These are phyloP conservation scores for Saturnispora saitoi DNA, from an alignment of 805 yeast genomes.

Conservation along the genomic window DNA sequence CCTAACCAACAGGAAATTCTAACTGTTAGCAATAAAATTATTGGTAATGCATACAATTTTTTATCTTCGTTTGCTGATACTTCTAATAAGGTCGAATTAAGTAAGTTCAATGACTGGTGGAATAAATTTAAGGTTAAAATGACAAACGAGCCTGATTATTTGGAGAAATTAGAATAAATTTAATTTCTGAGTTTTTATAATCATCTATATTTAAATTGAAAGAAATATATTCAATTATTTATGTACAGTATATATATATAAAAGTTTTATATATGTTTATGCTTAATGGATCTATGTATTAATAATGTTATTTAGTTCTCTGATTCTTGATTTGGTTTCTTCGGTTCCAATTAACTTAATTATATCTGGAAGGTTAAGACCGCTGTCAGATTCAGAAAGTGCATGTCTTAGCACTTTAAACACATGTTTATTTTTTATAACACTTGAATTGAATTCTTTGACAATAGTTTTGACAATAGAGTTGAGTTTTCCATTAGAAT, in stretches of 20 bases:
- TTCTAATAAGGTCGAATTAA: constrained; percentile 76
- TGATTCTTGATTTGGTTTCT: constrained; percentile 26
- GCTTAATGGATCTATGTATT: background rate
- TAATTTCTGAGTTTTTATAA: background rate
- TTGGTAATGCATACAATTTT: constrained; percentile 86
- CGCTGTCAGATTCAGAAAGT: constrained; percentile 60
- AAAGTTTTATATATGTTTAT: background rate
- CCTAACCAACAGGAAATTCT: constrained; percentile 32
- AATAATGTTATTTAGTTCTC: constrained; percentile 7
- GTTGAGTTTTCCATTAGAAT: constrained; percentile 2
- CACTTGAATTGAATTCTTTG: background rate
- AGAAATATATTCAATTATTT: constrained; percentile 2
- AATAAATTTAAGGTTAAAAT: constrained; percentile 70
- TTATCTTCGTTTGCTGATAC: constrained; percentile 78
- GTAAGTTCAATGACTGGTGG: constrained; percentile 94
- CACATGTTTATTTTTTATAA: constrained; percentile 32
- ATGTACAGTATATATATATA: background rate
- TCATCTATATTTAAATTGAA: background rate
- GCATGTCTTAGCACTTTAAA: constrained; percentile 60
- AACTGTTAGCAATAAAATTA: constrained; percentile 74
- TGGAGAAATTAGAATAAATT: constrained; percentile 37
- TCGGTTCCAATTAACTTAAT: constrained; percentile 45
- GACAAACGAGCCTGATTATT: constrained; percentile 72
- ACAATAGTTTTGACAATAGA: constrained; percentile 5
- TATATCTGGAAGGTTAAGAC: constrained; percentile 54